phyloP scores from a whole-genome alignment of 805 yeast species.

The Kodamaea laetipori region DNA sequence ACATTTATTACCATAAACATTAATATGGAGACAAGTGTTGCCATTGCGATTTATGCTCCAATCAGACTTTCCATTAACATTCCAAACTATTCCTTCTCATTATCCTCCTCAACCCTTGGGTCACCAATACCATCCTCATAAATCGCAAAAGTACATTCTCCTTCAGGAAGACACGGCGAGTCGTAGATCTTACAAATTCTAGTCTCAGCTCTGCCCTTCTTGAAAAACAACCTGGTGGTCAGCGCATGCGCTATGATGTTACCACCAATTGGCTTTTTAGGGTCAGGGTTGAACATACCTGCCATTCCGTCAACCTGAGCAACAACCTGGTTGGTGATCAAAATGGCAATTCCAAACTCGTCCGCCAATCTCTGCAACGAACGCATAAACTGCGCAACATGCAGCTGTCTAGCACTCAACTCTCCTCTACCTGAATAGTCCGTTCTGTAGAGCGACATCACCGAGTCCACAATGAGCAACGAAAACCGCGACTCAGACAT shows the following conservation, averaged over 20 bases:
- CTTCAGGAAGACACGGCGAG: conserved; percentile 94
- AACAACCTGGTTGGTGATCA: conserved; percentile 89
- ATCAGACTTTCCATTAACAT: too few relatives aligned
- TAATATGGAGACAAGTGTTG: too few relatives aligned
- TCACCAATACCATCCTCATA: conserved; percentile 97
- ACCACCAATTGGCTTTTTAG: conserved; percentile 98
- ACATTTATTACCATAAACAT: too few relatives aligned
- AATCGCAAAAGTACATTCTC: conserved; percentile 92
- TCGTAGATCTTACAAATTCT: conserved; percentile 94
- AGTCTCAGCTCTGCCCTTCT: conserved; percentile 88
- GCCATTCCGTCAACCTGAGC: conserved; percentile 96
- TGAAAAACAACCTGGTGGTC: conserved; percentile 86
- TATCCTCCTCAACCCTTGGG: conserved; percentile 77
- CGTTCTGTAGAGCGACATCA: conserved; percentile 94
- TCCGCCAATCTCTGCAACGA: conserved; percentile 91
- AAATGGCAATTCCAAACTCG: conserved; percentile 96
- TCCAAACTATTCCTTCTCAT: conserved; percentile 11
- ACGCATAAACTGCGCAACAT: conserved; percentile 90
- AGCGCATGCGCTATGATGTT: conserved; percentile 96
- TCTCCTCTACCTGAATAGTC: conserved; percentile 97
- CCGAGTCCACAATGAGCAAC: conserved; percentile 89
- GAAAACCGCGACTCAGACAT: conserved; percentile 94
- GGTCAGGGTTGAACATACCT: conserved; percentile 85
- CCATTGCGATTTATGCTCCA: too few relatives aligned
- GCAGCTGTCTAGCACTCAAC: conserved; percentile 90